Evolutionary conservation across 2,329 filamentous ascomycete species (phyloP).

Genomic region (Monilinia polystroma): DNA sequence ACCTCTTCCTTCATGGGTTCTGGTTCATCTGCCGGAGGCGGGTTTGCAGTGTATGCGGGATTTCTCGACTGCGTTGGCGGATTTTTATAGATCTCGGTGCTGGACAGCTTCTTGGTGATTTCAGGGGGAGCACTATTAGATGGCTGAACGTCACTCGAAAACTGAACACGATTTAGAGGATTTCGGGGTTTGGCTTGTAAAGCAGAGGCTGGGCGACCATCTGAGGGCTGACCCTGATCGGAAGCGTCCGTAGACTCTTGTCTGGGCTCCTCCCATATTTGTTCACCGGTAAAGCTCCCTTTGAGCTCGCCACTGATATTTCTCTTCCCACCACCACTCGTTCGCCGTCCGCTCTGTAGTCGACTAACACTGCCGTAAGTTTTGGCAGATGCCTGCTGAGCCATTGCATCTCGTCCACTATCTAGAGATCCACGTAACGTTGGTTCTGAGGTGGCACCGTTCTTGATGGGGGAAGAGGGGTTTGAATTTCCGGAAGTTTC

Average conservation of each 20-base stretch:
- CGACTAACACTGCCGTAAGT: constrained; percentile 34
- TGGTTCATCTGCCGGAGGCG: constrained; percentile 38
- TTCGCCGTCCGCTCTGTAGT: constrained; percentile 25
- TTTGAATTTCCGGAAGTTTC: background rate
- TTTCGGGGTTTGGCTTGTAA: constrained; percentile 63
- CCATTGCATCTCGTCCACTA: constrained; percentile 25
- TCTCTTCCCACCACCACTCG: constrained; percentile 46
- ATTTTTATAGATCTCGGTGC: constrained; percentile 79
- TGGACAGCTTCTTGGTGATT: constrained; percentile 43
- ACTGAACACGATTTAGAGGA: constrained; percentile 61
- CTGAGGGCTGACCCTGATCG: constrained; percentile 31
- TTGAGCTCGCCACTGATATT: constrained; percentile 68
- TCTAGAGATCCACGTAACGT: constrained; percentile 32
- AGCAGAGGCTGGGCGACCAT: constrained; percentile 44
- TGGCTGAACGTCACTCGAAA: constrained; percentile 44
- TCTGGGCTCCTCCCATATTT: constrained; percentile 88
- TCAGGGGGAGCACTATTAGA: constrained; percentile 47
- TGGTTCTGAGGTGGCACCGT: constrained; percentile 37
- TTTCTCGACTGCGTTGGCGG: constrained; percentile 80
- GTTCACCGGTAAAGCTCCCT: constrained; percentile 66
- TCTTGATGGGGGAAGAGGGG: constrained; percentile 38
- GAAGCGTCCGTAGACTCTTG: constrained; percentile 38
- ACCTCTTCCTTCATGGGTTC: constrained; percentile 38
- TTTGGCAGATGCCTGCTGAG: constrained; percentile 27
- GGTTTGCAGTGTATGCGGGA: constrained; percentile 73